Base-by-base conservation (phyloP, 306 rosid species). In the Cicer judaicum region DNA sequence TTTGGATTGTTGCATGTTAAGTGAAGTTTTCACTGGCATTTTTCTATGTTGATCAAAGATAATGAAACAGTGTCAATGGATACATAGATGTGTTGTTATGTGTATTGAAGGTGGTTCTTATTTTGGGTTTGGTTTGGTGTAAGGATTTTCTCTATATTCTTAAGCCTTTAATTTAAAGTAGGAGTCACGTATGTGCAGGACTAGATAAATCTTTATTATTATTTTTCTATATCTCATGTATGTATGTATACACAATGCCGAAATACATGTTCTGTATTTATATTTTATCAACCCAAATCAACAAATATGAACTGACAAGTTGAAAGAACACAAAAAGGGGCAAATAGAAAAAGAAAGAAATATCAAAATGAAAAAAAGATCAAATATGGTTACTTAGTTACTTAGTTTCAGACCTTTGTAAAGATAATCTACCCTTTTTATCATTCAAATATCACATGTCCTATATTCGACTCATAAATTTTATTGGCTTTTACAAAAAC, bases 401-500 rank as follows among this genome's bases (percentile, higher is more conserved):
- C 41, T 64, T 53, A 24, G 42, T 53, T 24, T 53, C 59, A 15
- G 59, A 16, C 61, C 19, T 21, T 39, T 10, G 39, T 38, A 55
- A 38, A 50, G 73, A 42, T 64, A 53, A 53, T 14, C 12, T 21
- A 24, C 13, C 24, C 53, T 7, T 50, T 66, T 9, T 50, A 19
- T 67, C 69, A 62, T 13, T 43, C 38, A 77, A 77, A 65, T 14
- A 21, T 21, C 64, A 66, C 0, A 9, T 5, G 14, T 54, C 19
- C 46, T 60, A 43, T 70, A 57, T 14, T 54, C 7, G 18, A 53
- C 65, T 13, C 10, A 53, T 12, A 77, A 67, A 21, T 49, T 49
- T 75, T 39, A 76, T 81, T 76, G 24, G 21, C 9, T 42, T 53
- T 42, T 59, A 36, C 71, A 76, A 71, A 70, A 81, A 64, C 18